Conservation (phyloP, 495 filamentous ascomycete genomes). For the Neurospora sp. region DNA sequence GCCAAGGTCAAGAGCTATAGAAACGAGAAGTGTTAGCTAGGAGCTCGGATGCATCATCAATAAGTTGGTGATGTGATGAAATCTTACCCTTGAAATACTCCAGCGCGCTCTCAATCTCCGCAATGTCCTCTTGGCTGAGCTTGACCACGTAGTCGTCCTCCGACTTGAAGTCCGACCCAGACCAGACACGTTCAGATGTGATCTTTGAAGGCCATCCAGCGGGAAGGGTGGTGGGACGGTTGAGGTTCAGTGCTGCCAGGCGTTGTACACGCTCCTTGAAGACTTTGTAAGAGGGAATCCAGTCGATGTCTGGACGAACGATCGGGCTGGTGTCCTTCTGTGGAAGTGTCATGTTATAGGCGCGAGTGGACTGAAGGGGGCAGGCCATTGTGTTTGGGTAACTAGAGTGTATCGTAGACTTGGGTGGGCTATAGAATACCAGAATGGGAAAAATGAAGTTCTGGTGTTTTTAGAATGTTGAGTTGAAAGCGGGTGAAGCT, state of each 20-base stretch:
- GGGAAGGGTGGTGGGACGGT: constrained; percentile 20
- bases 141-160: constrained; percentile 18
- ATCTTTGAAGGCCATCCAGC: constrained; percentile 17
- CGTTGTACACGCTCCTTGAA: constrained; percentile 19
- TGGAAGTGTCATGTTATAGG: background rate
- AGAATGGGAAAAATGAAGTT: background rate
- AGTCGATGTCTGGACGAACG: constrained; percentile 17
- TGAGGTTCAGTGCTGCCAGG: constrained; percentile 7
- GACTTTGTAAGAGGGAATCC: constrained; percentile 22
- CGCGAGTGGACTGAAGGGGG: background rate
- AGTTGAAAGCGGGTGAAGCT: background rate
- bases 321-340: background rate
- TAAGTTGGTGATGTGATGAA: background rate
- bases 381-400: background rate
- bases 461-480: no score
- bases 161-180: constrained; percentile 16
- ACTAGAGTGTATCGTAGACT: background rate
- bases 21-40: background rate
- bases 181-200: constrained; percentile 15
- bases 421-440: background rate
- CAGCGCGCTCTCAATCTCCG: constrained; percentile 18
- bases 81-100: constrained; percentile 16
- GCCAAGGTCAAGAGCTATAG: constrained; percentile 9
- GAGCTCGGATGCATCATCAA: background rate
- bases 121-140: constrained; percentile 12